Evolutionary conservation across 2,329 filamentous ascomycete species (phyloP), one percentile per base, ranked within the genome.

Genomic region (Arthroderma sp.): DNA sequence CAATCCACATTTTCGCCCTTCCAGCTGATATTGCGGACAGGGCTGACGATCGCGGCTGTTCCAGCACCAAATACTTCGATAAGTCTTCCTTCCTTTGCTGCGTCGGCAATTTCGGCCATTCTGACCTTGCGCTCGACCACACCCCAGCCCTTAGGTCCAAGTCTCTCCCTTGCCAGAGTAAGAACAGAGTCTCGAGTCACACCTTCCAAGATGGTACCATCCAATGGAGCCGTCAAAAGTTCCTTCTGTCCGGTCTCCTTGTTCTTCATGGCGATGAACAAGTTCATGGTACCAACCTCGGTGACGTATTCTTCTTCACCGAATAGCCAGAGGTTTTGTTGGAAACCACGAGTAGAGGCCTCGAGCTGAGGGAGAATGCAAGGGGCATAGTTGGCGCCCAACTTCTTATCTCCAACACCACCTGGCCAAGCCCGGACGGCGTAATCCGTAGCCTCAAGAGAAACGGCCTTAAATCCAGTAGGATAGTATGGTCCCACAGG

Each of bases 271-370:
- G 83, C 88, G 30, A 83, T 81, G 59, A 96, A 98, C 62, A 98
- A 80, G 69, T 98, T 98, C 91, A 98, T 98, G 47, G 91, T 96
- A 58, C 91, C 91, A 46, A 95, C 91, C 67, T 98, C 91, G 39
- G 91, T 98, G 47, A 96, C 81, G 59, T 82, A 94, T 64, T 96
- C 86, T 65, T 96, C 86, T 59, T 93, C 81, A 37, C 88, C 88
- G 61, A 96, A 98, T 30, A 98, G 71, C 91, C 91, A 98, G 44
- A 98, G 74, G 67, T 96, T 98, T 72, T 98, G 91, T 69, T 96
- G 89, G 75, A 88, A 94, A 22, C 91, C 91, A 46, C 87, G 79
- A 64, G 80, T 83, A 38, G 87, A 86, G 36, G 91, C 91, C 67
- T 94, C 78, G 57, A 91, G 77, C 69, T 98, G 91, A 11, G 91